phyloP scores from a whole-genome alignment of 2,329 filamentous ascomycete genomes.

The Pestalotiopsis sp. region DNA sequence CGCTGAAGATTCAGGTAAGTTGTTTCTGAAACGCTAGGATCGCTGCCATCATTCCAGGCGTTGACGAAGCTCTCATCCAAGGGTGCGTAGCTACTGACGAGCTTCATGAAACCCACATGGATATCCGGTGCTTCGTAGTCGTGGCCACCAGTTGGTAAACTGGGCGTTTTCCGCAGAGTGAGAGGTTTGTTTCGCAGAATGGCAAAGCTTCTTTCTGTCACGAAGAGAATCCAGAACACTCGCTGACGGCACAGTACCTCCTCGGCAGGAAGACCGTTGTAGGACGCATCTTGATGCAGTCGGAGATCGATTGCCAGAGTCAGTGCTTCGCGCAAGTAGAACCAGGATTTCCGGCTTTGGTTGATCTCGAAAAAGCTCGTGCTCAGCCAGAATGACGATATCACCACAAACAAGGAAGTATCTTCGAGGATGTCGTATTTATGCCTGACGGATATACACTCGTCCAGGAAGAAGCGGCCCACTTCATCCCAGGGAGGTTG shows the following conservation, averaged over 20 bases:
- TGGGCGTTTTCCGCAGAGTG: constrained; percentile 61
- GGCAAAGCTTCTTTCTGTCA: constrained; percentile 65
- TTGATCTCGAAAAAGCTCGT: constrained; percentile 65
- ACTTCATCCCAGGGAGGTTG: constrained; percentile 48
- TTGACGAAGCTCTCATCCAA: constrained; percentile 66
- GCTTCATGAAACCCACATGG: constrained; percentile 59
- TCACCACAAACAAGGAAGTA: constrained; percentile 55
- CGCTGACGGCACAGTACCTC: constrained; percentile 57
- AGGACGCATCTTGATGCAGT: constrained; percentile 60
- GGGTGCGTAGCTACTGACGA: constrained; percentile 63
- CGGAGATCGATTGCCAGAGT: constrained; percentile 61
- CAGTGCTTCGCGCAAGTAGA: constrained; percentile 62
- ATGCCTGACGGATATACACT: constrained; percentile 58
- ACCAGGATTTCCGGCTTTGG: constrained; percentile 64
- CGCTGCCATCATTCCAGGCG: constrained; percentile 63
- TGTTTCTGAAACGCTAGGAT: constrained; percentile 34
- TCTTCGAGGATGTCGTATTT: constrained; percentile 60
- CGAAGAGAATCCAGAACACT: constrained; percentile 65
- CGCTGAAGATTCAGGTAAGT: constrained; percentile 39
- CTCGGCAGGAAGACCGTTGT: constrained; percentile 48
- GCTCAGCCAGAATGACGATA: constrained; percentile 64
- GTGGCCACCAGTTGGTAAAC: constrained; percentile 53
- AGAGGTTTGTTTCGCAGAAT: constrained; percentile 66
- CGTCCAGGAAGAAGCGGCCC: constrained; percentile 59
- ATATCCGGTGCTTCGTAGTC: constrained; percentile 55